Percentiles rank a stretch among this genome's conserved stretches.
These are phyloP conservation scores for Bremia lactucae DNA, from an alignment of 352 stramenopile species.

Conservation along the genomic window DNA sequence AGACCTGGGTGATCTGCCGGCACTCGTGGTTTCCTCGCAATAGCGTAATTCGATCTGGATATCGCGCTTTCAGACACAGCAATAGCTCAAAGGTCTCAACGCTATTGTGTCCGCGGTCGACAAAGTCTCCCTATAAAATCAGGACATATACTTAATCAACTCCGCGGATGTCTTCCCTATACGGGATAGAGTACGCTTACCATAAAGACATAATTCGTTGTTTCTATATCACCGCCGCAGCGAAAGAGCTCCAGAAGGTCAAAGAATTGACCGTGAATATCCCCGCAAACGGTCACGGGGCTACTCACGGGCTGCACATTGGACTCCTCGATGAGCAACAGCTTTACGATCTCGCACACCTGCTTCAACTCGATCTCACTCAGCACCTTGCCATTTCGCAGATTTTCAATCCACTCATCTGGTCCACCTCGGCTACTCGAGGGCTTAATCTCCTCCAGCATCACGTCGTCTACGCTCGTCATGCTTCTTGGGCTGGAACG, in stretches of 20 bases:
- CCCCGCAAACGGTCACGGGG: constrained; percentile 82
- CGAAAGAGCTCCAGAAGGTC: constrained; percentile 84
- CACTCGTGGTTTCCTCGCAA: constrained; percentile 86
- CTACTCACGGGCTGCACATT: constrained; percentile 87
- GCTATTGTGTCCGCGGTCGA: constrained; percentile 85
- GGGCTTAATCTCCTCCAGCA: constrained; percentile 40
- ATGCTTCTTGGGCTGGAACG: constrained; percentile 17
- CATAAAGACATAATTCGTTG: constrained; percentile 90
- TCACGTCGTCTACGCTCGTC: constrained; percentile 56
- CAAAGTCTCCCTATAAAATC: constrained; percentile 68
- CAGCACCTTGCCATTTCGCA: constrained; percentile 67
- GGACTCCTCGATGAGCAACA: constrained; percentile 86
- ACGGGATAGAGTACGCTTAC: constrained; percentile 12
- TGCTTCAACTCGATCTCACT: constrained; percentile 84
- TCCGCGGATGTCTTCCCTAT: not conserved
- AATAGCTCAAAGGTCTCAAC: constrained; percentile 86
- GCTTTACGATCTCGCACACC: constrained; percentile 86
- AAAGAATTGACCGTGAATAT: constrained; percentile 88
- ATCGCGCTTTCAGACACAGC: constrained; percentile 77
- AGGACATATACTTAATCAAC: constrained; percentile 4
- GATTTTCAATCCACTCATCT: constrained; percentile 79
- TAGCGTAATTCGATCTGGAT: constrained; percentile 83
- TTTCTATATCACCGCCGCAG: constrained; percentile 68
- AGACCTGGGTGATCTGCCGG: constrained; percentile 95
- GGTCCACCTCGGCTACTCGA: constrained; percentile 47